A percentile compares a stretch with the other conserved stretches of the same genome.
Evolutionary conservation across 768 basidiomycete genomes (phyloP).

Genomic region (Panaeolus papilionaceus): DNA sequence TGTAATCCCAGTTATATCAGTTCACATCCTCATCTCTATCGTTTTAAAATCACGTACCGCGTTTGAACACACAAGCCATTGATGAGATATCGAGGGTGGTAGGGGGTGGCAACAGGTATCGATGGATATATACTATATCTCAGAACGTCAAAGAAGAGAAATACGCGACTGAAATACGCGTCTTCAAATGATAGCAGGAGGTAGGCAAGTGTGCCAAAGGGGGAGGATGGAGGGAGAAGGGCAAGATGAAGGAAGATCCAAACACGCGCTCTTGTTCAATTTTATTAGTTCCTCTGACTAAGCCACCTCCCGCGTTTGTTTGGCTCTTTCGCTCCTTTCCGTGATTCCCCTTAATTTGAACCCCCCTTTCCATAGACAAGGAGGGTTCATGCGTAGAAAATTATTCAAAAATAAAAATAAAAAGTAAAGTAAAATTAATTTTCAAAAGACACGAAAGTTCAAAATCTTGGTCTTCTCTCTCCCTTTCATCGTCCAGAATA

Average conservation of each 20-base stretch:
- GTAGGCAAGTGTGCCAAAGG: neutral
- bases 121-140: neutral
- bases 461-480: neutral
- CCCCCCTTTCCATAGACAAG: neutral
- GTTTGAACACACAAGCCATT: conserved; percentile 47
- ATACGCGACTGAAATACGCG: neutral
- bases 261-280: conserved; percentile 30
- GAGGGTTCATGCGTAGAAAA: too few species aligned
- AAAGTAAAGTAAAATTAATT: neutral
- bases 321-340: neutral
- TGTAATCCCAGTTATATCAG: neutral
- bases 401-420: neutral
- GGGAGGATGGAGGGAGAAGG: conserved; percentile 25
- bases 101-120: neutral
- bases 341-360: neutral
- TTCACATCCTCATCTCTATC: neutral
- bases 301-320: conserved; percentile 20
- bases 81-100: conserved; percentile 3
- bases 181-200: neutral
- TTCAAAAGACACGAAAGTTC: neutral
- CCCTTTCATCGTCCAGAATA: neutral
- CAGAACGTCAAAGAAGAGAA: neutral
- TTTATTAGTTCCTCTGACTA: conserved; percentile 41
- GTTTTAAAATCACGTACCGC: conserved; percentile 38
- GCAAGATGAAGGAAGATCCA: conserved; percentile 30